Evolutionary conservation across 2,329 filamentous ascomycete species (phyloP), one percentile per base, ranked within the genome.

Genomic region (Xylariaceae sp.): DNA sequence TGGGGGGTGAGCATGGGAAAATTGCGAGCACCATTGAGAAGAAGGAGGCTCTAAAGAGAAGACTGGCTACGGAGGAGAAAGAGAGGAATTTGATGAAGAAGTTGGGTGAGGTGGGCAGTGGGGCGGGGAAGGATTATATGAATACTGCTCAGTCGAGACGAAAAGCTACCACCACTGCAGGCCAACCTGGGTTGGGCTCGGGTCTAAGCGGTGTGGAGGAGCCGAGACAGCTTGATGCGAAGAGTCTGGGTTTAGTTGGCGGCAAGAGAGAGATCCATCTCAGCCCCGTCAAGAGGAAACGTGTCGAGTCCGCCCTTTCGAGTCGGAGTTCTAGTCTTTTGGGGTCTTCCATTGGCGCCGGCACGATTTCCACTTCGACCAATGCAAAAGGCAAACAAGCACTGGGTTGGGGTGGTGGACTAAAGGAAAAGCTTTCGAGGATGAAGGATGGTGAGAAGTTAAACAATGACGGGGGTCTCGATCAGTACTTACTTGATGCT

Each of bases 81-180:
- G 89, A 93, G 67, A 76, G 83, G 17, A 85, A 89, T 19, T 79
- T 94, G 45, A 87, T 85, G 58, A 83, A 82, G 65, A 83, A 82
- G 59, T 75, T 94, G 2, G 82, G 82, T 10, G 73, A 80, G 46
- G 73, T 84, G 53, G 87, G 87, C 10, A 79, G 74, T 45, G 85
- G 85, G 6, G 79, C 86, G 0, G 88, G 88, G 2, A 81, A 77
- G 43, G 86, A 90, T 55, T 92, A 92, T 68, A 84, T 91, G 79
- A 77, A 73, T 48, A 69, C 66, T 17, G 50, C 65, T 16, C 58
- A 58, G 19, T 55, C 45, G 41, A 49, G 46, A 36, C 56, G 40
- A 52, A 45, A 31, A 33, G 51, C 42, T 22, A 56, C 17, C 36
- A 45, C 17, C 18, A 34, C 47, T 9, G 10, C 13, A 13, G 13